These are phyloP conservation scores for Xylariales sp. DNA, from an alignment of 2,329 filamentous ascomycete species.

Conservation along the genomic window DNA sequence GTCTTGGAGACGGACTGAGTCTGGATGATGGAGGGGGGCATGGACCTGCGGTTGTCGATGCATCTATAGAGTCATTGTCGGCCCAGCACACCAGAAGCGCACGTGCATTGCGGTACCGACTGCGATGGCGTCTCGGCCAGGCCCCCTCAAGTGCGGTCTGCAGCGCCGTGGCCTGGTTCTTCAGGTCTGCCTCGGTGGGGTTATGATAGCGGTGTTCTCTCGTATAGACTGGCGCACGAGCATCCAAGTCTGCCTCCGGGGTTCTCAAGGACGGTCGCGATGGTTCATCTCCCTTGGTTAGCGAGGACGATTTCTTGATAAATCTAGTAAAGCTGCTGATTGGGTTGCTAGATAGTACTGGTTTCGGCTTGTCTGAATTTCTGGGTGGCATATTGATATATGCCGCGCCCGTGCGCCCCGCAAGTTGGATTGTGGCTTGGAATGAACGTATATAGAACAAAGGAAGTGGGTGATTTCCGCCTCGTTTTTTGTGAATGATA, in stretches of 20 bases:
- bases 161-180: conserved; percentile 6
- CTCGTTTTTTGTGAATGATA: not conserved
- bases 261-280: not conserved
- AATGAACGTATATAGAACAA: not conserved
- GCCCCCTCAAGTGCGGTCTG: not conserved
- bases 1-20: not conserved
- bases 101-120: conserved; percentile 25
- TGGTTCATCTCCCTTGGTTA: conserved; percentile 6
- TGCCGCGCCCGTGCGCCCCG: not conserved
- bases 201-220: conserved; percentile 8
- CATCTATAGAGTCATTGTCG: conserved; percentile 1
- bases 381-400: conserved; percentile 17
- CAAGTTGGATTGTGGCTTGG: not conserved
- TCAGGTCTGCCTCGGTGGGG: conserved; percentile 25
- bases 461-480: not conserved
- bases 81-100: conserved; percentile 38
- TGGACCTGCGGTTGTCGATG: not conserved
- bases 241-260: not conserved
- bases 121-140: conserved; percentile 35
- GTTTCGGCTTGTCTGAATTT: not conserved
- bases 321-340: conserved; percentile 22
- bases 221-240: not conserved
- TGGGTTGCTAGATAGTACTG: not conserved
- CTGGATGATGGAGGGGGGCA: not conserved
- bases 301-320: conserved; percentile 17